Evolutionary conservation across 805 yeast species (phyloP).

Genomic region (Sugiyamaella valdiviana): DNA sequence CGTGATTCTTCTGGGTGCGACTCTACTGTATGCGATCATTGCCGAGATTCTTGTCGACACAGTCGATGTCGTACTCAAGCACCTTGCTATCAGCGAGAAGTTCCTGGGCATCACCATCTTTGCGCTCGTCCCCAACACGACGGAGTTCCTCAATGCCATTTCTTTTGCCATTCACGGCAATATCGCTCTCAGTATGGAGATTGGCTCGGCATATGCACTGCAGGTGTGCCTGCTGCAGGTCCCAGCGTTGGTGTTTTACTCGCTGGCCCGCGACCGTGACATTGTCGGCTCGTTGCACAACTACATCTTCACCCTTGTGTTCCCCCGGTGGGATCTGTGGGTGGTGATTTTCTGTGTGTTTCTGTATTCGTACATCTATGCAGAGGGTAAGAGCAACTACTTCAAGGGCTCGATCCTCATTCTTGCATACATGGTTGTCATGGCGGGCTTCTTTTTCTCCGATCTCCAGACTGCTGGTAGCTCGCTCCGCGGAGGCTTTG

Average conservation of each 20-base stretch:
- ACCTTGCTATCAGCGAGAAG: constrained; percentile 82
- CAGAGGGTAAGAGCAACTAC: constrained; percentile 94
- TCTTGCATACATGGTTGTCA: constrained; percentile 65
- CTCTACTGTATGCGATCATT: constrained; percentile 80
- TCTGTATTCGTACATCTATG: constrained; percentile 85
- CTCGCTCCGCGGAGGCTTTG: constrained; percentile 1
- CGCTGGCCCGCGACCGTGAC: constrained; percentile 44
- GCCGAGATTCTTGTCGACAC: constrained; percentile 92
- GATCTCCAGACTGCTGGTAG: constrained; percentile 6
- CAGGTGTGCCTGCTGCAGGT: constrained; percentile 93
- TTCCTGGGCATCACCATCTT: constrained; percentile 89
- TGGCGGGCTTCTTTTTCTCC: constrained; percentile 74
- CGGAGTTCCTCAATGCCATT: constrained; percentile 94
- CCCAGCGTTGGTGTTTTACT: constrained; percentile 79
- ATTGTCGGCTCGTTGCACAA: constrained; percentile 24
- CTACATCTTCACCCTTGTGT: constrained; percentile 63
- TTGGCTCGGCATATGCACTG: constrained; percentile 94
- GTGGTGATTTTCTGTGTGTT: constrained; percentile 82
- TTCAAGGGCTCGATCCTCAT: constrained; percentile 90
- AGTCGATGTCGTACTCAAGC: constrained; percentile 76
- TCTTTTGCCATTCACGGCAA: constrained; percentile 95
- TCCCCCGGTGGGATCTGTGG: constrained; percentile 93
- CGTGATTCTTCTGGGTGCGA: constrained; percentile 73
- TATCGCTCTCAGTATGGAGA: constrained; percentile 94
- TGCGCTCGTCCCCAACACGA: constrained; percentile 94